Conservation (phyloP, 164 flowering plant genomes). For the Magnolia sinica region DNA sequence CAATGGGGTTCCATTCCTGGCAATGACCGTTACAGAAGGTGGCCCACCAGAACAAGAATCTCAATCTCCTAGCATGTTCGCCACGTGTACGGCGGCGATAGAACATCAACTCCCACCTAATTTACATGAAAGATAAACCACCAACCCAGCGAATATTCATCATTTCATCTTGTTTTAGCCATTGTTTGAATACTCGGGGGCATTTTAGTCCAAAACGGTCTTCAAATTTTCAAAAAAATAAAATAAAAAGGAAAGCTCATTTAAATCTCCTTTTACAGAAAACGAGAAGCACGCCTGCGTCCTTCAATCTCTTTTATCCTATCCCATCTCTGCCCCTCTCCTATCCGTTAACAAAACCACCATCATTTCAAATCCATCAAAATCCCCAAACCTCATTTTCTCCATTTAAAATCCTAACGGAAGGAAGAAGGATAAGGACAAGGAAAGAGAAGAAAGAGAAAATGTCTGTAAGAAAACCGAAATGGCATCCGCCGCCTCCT, state of each 20-base stretch:
- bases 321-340: not conserved
- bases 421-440: not conserved
- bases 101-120: too few species aligned
- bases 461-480: constrained; percentile 40
- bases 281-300: constrained; percentile 16
- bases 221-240: not conserved
- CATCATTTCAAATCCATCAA: not conserved
- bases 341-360: not conserved
- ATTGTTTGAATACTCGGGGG: not conserved
- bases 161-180: not conserved
- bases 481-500: constrained; percentile 68
- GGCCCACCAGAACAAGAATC: too few species aligned
- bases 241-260: not conserved
- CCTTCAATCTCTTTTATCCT: not conserved
- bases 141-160: not conserved
- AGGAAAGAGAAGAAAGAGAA: constrained; percentile 9
- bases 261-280: constrained; percentile 4
- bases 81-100: too few species aligned
- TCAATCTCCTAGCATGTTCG: too few species aligned
- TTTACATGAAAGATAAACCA: not conserved
- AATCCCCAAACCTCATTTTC: not conserved
- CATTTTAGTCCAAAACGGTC: not conserved
- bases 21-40: too few species aligned
- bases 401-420: not conserved
- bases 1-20: too few species aligned